Conservation (phyloP, 495 filamentous ascomycete genomes). For the Hypoxylon perforatum region DNA sequence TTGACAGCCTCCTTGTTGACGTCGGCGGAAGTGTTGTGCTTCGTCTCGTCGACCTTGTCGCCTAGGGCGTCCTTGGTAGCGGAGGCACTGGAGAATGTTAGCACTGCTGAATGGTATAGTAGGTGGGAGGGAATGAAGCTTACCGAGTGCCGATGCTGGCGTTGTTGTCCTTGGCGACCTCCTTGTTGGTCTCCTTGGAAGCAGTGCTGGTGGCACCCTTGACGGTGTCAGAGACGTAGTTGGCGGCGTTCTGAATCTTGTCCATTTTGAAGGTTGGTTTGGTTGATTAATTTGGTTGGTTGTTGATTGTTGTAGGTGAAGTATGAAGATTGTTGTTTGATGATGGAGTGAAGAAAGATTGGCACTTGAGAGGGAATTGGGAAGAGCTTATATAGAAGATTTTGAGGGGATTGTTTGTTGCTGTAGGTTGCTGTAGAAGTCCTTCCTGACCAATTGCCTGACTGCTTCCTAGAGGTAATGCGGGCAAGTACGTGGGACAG, state of each 20-base stretch:
- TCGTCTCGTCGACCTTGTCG: conserved; percentile 68
- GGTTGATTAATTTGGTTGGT: conserved; percentile 48
- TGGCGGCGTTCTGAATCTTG: conserved; percentile 68
- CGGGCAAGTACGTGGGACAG: conserved; percentile 1
- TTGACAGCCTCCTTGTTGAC: conserved; percentile 67
- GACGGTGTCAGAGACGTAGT: conserved; percentile 70
- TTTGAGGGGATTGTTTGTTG: conserved; percentile 24
- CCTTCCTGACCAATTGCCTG: neutral
- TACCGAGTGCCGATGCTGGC: conserved; percentile 63
- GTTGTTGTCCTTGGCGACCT: conserved; percentile 69
- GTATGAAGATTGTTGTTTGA: conserved; percentile 28
- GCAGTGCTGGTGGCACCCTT: conserved; percentile 58
- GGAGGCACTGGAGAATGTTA: conserved; percentile 52
- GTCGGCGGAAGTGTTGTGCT: conserved; percentile 65
- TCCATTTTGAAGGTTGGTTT: conserved; percentile 62
- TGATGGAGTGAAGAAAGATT: neutral
- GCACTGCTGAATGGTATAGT: conserved; percentile 2
- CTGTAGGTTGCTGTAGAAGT: neutral
- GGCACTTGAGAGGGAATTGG: conserved; percentile 13
- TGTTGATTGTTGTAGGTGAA: conserved; percentile 27
- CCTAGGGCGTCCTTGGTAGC: conserved; percentile 66
- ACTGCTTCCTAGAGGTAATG: neutral
- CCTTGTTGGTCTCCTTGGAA: conserved; percentile 76
- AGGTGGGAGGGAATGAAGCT: conserved; percentile 19
- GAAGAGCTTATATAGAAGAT: conserved; percentile 30